These are phyloP conservation scores for Entomortierella beljakovae DNA, from an alignment of 192 early-diverging fungal species.

Conservation along the genomic window DNA sequence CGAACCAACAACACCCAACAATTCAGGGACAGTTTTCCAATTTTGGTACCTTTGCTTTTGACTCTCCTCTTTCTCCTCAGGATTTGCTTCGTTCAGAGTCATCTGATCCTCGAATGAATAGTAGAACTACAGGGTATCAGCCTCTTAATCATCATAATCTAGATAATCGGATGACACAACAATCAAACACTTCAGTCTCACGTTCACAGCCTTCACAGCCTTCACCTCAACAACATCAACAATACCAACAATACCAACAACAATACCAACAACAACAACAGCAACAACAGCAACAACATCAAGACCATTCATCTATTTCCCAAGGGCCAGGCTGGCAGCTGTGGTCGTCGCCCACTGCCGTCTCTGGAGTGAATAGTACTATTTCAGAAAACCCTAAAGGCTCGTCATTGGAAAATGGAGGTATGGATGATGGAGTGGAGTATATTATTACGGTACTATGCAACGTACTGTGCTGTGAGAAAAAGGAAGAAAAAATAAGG, in stretches of 20 bases:
- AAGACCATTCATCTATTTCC: slow-evolving; percentile 55
- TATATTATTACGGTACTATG: too few species aligned
- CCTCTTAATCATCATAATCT: slow-evolving; percentile 61
- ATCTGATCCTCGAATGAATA: slow-evolving; percentile 65
- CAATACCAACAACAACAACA: too few species aligned
- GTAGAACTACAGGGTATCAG: slow-evolving; percentile 71
- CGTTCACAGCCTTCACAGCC: background rate
- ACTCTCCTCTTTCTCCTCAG: slow-evolving; percentile 48
- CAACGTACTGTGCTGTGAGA: too few species aligned
- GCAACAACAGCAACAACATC: slow-evolving; percentile 5
- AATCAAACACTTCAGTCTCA: slow-evolving; percentile 25
- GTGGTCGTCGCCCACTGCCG: slow-evolving; percentile 61
- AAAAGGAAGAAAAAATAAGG: too few species aligned
- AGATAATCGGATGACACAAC: slow-evolving; percentile 61
- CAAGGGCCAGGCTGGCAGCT: slow-evolving; percentile 78
- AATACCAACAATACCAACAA: too few species aligned
- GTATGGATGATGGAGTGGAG: too few species aligned
- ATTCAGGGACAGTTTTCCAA: slow-evolving; percentile 32
- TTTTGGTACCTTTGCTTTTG: slow-evolving; percentile 41
- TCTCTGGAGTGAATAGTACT: slow-evolving; percentile 10
- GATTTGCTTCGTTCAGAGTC: slow-evolving; percentile 55
- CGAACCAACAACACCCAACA: slow-evolving; percentile 63
- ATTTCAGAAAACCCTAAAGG: slow-evolving; percentile 42
- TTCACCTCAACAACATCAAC: too few species aligned
- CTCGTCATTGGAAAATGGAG: slow-evolving; percentile 3